These are phyloP conservation scores for Phytopythium vexans DNA, from an alignment of 352 stramenopile genomes.

Conservation along the genomic window DNA sequence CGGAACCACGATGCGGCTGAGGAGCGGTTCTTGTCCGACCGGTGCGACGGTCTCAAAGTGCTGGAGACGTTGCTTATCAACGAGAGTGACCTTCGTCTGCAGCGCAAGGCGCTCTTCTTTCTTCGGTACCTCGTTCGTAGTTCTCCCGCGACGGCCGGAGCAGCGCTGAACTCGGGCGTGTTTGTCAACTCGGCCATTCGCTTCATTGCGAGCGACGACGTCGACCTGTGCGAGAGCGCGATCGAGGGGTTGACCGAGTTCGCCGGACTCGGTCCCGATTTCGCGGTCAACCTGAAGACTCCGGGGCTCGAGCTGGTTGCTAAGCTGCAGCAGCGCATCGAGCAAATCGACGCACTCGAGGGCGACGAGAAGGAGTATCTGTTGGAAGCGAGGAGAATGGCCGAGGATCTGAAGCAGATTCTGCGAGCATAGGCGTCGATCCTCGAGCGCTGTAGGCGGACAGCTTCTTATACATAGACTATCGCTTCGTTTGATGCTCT, in stretches of 20 bases:
- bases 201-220: conserved; percentile 66
- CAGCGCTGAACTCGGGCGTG: conserved; percentile 34
- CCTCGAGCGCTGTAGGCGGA: too few species aligned
- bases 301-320: conserved; percentile 38
- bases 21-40: conserved; percentile 49
- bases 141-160: conserved; percentile 43
- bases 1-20: conserved; percentile 64
- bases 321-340: conserved; percentile 50
- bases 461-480: too few species aligned
- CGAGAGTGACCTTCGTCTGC: conserved; percentile 56
- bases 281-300: conserved; percentile 52
- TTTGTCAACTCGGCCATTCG: conserved; percentile 41
- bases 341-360: conserved; percentile 55
- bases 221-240: conserved; percentile 76
- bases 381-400: conserved; percentile 58
- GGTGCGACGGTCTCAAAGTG: conserved; percentile 54
- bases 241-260: conserved; percentile 75
- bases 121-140: conserved; percentile 76
- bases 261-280: conserved; percentile 52
- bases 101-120: conserved; percentile 85
- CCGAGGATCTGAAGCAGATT: conserved; percentile 46
- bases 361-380: conserved; percentile 70
- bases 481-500: too few species aligned
- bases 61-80: conserved; percentile 51
- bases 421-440: conserved; percentile 11